Evolutionary conservation across 1,284 basidiomycete species (phyloP), one percentile per base, ranked within the genome.

Genomic region (Heterobasidion parviporum): DNA sequence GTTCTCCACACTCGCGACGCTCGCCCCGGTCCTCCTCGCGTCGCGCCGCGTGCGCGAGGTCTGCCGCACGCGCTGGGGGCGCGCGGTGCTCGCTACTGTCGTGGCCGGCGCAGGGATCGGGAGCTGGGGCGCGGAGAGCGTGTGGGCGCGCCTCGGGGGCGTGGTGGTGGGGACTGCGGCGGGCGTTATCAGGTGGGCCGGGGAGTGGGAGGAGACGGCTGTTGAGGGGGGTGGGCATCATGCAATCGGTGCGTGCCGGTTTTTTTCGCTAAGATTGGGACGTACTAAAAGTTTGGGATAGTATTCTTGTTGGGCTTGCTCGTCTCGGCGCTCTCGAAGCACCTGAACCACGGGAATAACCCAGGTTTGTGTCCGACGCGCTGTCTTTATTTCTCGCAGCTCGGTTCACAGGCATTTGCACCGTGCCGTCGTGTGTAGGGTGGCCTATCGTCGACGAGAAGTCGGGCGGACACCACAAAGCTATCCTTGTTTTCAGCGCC

Each of bases 281-380:
- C 52, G n/a, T n/a, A 18, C 15, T 33, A 26, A n/a, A 15, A 8
- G 26, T 9, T 41, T n/a, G 49, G 52, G 43, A 47, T 51, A 92
- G 90, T 86, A 3, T 72, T 82, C 44, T 79, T 79, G 2, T 65
- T 85, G 10, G 91, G 92, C 1, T 72, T 94, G n/a, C 63, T 89
- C 18, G 54, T 87, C 8, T 80, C 85, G 6, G 81, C 87, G 1
- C 61, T 92, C n/a, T 76, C 83, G 35, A 94, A 94, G 66, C 87
- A 89, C 63, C 75, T 80, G 10, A 92, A 92, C 63, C 79, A 90
- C 64, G 82, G 85, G 0, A 91, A 89, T 61, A 94, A 94, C 64
- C 92, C 92, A 61, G 72, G 87, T 87, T 65, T 43, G 73, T 64
- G 3, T 33, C 26, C 26, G 26, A 26, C 26, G 26, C 26, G 26